Evolutionary conservation across 1,284 basidiomycete genomes (phyloP).

Genomic region (Puccinia horiana): DNA sequence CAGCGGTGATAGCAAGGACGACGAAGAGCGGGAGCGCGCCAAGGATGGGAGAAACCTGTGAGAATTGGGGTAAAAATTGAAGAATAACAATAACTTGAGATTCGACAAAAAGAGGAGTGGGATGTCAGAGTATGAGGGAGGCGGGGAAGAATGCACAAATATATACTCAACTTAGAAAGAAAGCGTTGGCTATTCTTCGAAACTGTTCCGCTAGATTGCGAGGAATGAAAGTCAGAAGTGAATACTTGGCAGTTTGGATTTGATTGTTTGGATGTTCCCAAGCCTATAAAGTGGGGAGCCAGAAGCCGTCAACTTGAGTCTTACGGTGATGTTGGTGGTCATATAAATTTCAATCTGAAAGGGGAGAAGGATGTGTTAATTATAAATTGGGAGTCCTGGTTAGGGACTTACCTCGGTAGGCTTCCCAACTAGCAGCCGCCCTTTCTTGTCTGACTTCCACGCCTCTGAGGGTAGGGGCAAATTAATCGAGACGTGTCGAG

Average conservation of each 20-base stretch:
- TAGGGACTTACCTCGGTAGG: conserved; percentile 16
- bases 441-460: conserved; percentile 56
- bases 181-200: conserved; percentile 74
- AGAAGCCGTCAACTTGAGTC: too few species aligned
- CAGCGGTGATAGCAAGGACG: conserved; percentile 80
- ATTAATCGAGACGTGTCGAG: conserved; percentile 76
- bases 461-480: conserved; percentile 70
- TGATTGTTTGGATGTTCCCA: conserved; percentile 72
- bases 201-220: conserved; percentile 88
- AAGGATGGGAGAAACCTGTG: conserved; percentile 86
- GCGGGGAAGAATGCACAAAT: background rate
- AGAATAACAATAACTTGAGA: conserved; percentile 78
- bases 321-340: too few species aligned
- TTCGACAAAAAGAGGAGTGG: conserved; percentile 34
- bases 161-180: conserved; percentile 55
- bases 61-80: conserved; percentile 91
- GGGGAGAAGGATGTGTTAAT: too few species aligned
- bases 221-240: conserved; percentile 81
- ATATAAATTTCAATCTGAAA: too few species aligned
- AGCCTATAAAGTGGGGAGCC: conserved; percentile 32
- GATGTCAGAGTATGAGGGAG: background rate
- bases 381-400: too few species aligned
- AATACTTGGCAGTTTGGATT: conserved; percentile 91
- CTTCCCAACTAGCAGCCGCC: conserved; percentile 48
- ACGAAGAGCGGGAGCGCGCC: conserved; percentile 87